Percentiles rank a stretch among this genome's conserved stretches.
These are phyloP conservation scores for Nemania sp. DNA, from an alignment of 2,329 filamentous ascomycete genomes.

Conservation along the genomic window DNA sequence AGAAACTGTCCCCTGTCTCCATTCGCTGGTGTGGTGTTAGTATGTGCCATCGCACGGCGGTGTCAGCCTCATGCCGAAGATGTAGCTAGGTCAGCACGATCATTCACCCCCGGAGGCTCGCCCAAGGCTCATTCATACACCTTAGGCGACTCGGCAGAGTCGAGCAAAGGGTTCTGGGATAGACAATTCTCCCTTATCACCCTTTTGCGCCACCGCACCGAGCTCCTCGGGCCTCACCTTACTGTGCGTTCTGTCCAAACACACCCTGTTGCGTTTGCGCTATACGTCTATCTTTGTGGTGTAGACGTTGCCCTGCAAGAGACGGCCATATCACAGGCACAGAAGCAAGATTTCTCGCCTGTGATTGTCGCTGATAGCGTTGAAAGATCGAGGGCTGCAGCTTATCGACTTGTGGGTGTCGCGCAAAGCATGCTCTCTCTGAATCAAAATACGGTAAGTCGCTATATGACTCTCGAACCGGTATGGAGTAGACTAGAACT, in stretches of 20 bases:
- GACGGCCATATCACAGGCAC: background rate
- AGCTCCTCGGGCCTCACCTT: background rate
- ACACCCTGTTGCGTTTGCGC: background rate
- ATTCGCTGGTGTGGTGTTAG: background rate
- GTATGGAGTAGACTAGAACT: background rate
- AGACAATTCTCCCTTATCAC: background rate
- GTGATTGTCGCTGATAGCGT: background rate
- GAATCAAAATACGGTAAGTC: background rate
- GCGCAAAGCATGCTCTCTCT: background rate
- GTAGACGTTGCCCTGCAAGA: background rate
- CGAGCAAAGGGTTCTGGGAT: background rate
- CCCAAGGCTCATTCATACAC: too few relatives aligned
- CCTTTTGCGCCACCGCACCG: background rate
- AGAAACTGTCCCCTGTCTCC: background rate
- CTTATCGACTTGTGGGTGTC: background rate
- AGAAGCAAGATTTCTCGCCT: background rate
- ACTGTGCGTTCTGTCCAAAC: background rate
- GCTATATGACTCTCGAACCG: background rate
- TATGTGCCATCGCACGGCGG: background rate
- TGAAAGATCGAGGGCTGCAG: background rate
- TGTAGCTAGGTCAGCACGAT: background rate
- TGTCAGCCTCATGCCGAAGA: background rate
- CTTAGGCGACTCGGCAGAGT: background rate
- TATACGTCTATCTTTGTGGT: background rate
- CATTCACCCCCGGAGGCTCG: background rate